Base-by-base conservation (phyloP, 2,329 filamentous ascomycete genomes). In the Davidsoniella virescens region DNA sequence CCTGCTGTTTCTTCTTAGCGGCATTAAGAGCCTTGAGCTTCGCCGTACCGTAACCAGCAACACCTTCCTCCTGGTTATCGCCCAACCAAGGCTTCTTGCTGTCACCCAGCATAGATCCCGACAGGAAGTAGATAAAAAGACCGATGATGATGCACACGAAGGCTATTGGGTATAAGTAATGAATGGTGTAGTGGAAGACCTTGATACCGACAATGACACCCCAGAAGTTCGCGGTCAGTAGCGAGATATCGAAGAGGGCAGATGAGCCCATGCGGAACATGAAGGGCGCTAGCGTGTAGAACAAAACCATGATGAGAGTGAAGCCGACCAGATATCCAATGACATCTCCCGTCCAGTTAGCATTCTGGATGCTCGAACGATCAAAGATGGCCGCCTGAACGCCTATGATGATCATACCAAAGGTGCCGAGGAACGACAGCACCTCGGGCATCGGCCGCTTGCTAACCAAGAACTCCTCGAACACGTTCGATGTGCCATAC, bases 191-290 rank as follows among this genome's bases (percentile, higher is more conserved):
- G 42, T 82, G 78, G 60, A 98, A 94, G 45, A 96, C 84, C 62
- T 81, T 75, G 57, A 93, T 78, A 46, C 92, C 92, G 58, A 98
- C 90, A 57, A 93, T 83, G 55, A 94, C 83, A 56, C 87, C 88
- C 92, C 92, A 98, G 69, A 96, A 96, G 67, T 94, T 95, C 58
- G 81, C 86, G 2, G 92, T 96, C 54, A 98, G 71, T 56, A 98
- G 70, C 6, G 84, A 90, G 60, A 96, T 94, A 65, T 98, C 94
- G 71, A 95, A 93, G 67, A 98, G 95, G 17, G 88, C 90, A 2
- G 92, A 92, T 14, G 78, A 84, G 25, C 84, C 84, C 69, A 96
- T 83, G 56, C 92, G 85, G 66, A 96, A 81, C 55, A 98, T 74
- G 50, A 96, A 68, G 0, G 92, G 92, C 0, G 84, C 87, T 2